Base-by-base conservation (phyloP, 345 rosid genomes). In the Eucalyptus caleyi region DNA sequence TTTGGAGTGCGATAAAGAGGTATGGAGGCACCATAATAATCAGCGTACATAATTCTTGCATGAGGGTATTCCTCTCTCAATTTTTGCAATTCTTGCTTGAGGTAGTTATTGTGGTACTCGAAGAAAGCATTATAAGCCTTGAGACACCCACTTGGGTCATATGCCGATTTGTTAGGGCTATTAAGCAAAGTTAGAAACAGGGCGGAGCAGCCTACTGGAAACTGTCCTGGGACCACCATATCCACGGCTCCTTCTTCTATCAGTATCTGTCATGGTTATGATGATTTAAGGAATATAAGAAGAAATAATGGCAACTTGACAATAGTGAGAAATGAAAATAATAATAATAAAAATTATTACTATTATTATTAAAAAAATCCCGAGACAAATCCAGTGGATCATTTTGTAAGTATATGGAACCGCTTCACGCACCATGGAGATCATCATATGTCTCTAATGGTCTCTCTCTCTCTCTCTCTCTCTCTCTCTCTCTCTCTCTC, bases 161-260 rank as follows among this genome's bases (percentile, higher is more conserved):
- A 95, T 14, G 94, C 94, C 15, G 88, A 40, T 89, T 90, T 82
- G 62, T 86, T 91, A 7, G 54, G 87, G 89, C 93, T 92, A 16
- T 6, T 87, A 72, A 94, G 94, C 88, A 93, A 72, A 30, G 96
- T 94, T 89, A 96, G 81, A 80, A 93, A 93, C 60, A 88, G 91
- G 0, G 97, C 93, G 0, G 93, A 92, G 92, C 97, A 96, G 37
- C 98, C 97, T 2, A 94, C 77, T 5, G 97, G 97, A 18, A 95
- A 87, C 87, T 93, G 94, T 37, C 97, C 97, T 8, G 97, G 96
- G 81, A 95, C 97, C 94, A 95, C 42, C 27, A 96, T 32, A 27
- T 94, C 93, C 56, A 91, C 92, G 1, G 97, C 97, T 4, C 96
- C 98, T 93, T 95, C 95, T 65, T 95, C 96, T 81, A 96, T 94